Evolutionary conservation across 1,284 basidiomycete genomes (phyloP), one percentile per base, ranked within the genome.

Genomic region (Irpex sp.): DNA sequence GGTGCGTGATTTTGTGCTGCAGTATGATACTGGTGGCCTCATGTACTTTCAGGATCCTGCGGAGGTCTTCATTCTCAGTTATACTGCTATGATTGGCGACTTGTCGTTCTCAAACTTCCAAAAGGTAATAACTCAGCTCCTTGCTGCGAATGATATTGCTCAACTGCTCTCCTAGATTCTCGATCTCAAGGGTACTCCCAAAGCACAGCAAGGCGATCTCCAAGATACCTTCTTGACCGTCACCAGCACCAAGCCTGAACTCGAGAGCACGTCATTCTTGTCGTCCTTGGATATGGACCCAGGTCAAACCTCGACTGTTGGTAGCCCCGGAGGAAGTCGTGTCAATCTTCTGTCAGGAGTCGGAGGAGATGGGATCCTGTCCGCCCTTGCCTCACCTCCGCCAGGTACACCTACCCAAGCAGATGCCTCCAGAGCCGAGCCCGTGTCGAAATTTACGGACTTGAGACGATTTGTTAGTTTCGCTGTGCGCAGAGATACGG

Each of bases 91-190:
- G 61, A 92, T 98, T 65, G 94, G 93, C 21, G 96, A 97, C 76
- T 88, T 91, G 13, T 95, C 93, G 0, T 96, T 96, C 75, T 91
- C 90, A 31, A 97, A 98, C 76, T 98, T 98, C 79, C 97, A 99
- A 81, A 99, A 99, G 85, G 94, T 93, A 47, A 4, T 26, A 26
- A 26, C 26, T 26, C 26, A 2, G 3, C 3, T 26, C 26, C 26
- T 26, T 26, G 26, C 26, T 26, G 26, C 26, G 26, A 26, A n/a
- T 48, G 36, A 21, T 31, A n/a, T 21, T 59, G 36, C 37, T 17
- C 56, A 44, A 5, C 15, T 15, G 44, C 31, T 9, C 36, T 49
- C 31, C 55, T 68, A 96, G 94, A 92, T 97, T 62, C 85, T 99
- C 31, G 97, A 99, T 74, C 85, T 99, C 62, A 98, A 97, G 74